Conservation (phyloP, 306 rosid genomes). For the Pyrus communis region DNA sequence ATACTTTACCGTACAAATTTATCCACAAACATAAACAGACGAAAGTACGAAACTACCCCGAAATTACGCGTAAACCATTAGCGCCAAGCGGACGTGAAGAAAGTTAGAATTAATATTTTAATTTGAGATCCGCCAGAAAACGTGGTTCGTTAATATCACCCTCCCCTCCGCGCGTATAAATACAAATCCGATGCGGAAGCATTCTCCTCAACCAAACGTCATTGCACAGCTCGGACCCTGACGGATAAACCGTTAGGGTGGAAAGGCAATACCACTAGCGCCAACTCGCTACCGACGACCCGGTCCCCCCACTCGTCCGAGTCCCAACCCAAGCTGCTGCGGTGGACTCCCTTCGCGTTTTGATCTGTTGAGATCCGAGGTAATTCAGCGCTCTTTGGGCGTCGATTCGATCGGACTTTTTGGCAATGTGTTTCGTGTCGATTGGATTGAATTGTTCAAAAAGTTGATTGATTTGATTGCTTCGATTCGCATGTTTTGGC, state of each 20-base stretch:
- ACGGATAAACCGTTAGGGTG: slow-evolving; percentile 20
- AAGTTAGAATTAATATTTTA: background rate
- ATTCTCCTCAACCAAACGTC: slow-evolving; percentile 13
- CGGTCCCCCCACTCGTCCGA: slow-evolving; percentile 13
- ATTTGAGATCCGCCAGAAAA: background rate
- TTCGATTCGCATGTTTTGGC: background rate
- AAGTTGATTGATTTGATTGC: background rate
- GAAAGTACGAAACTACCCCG: slow-evolving; percentile 29
- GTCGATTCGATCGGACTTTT: background rate
- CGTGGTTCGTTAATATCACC: slow-evolving; percentile 7
- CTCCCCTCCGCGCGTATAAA: slow-evolving; percentile 11
- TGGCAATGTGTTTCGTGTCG: background rate
- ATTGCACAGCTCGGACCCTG: slow-evolving; percentile 23
- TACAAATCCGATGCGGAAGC: background rate
- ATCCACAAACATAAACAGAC: slow-evolving; percentile 14
- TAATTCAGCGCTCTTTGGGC: background rate
- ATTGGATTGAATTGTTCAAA: background rate
- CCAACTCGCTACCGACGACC: slow-evolving; percentile 24
- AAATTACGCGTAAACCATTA: slow-evolving; percentile 24
- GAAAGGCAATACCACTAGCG: background rate
- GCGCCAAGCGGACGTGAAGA: background rate
- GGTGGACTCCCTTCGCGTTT: slow-evolving; percentile 15
- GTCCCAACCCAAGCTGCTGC: slow-evolving; percentile 17
- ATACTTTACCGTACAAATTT: slow-evolving; percentile 8
- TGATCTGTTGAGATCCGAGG: slow-evolving; percentile 27